Evolutionary conservation across 2,329 filamentous ascomycete genomes (phyloP).

Genomic region (Penicillium oxalicum): DNA sequence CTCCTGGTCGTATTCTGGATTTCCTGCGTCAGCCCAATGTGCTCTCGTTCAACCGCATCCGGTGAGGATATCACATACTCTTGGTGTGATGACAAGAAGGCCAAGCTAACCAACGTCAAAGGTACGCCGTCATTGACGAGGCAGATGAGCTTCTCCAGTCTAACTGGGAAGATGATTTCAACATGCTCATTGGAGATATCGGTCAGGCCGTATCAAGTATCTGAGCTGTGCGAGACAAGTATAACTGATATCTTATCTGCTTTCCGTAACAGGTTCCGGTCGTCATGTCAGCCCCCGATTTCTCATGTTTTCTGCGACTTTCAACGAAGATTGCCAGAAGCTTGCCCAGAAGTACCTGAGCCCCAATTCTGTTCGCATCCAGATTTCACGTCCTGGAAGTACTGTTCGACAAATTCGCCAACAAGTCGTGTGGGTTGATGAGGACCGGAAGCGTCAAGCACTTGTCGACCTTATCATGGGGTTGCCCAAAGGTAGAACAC

Average conservation of each 20-base stretch:
- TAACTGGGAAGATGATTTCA: constrained; percentile 73
- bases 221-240: not conserved
- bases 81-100: not conserved
- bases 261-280: constrained; percentile 67
- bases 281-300: constrained; percentile 44
- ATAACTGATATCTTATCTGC: constrained; percentile 7
- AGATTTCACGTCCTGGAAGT: constrained; percentile 79
- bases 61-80: constrained; percentile 43
- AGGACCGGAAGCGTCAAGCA: constrained; percentile 60
- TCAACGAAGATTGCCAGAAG: constrained; percentile 71
- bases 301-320: constrained; percentile 92
- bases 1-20: constrained; percentile 78
- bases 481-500: constrained; percentile 66
- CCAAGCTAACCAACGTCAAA: constrained; percentile 17
- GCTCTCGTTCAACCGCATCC: constrained; percentile 68
- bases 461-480: constrained; percentile 67
- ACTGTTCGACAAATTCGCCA: constrained; percentile 80
- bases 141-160: constrained; percentile 83
- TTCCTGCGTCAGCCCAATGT: constrained; percentile 68
- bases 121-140: constrained; percentile 76
- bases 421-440: constrained; percentile 61
- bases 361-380: constrained; percentile 69
- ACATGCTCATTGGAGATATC: constrained; percentile 70
- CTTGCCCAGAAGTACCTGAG: constrained; percentile 72
- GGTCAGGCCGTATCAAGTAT: constrained; percentile 51